Evolutionary conservation across 768 basidiomycete species (phyloP).

Genomic region (Lentinula aciculospora): DNA sequence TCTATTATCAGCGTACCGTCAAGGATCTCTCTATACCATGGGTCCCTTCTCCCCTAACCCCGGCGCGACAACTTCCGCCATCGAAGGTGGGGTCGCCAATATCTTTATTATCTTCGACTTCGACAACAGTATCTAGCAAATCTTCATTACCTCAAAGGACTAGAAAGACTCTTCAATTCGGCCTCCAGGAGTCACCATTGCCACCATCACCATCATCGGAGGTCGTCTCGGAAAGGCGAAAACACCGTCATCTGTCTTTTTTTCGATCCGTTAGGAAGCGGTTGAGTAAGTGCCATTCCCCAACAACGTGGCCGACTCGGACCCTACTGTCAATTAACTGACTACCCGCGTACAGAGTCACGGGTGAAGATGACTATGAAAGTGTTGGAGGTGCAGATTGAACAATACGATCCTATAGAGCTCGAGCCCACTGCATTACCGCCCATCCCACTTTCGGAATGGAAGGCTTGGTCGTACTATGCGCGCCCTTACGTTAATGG

Average conservation of each 20-base stretch:
- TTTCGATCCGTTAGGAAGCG: background rate
- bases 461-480: constrained; percentile 53
- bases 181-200: background rate
- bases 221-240: background rate
- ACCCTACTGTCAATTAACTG: background rate
- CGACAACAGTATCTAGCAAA: background rate
- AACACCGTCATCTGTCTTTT: background rate
- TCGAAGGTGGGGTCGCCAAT: background rate
- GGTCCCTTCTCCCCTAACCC: constrained; percentile 13
- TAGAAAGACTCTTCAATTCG: background rate
- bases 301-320: background rate
- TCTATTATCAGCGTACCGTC: constrained; percentile 13
- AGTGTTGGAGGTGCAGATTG: constrained; percentile 6
- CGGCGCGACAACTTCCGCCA: constrained; percentile 2
- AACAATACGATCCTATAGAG: constrained; percentile 9
- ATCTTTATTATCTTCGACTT: constrained; percentile 4
- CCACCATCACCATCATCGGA: background rate
- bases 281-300: background rate
- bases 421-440: constrained; percentile 17
- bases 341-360: background rate
- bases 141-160: background rate
- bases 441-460: constrained; percentile 30
- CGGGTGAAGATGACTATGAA: background rate
- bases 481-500: constrained; percentile 39
- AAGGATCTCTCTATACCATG: constrained; percentile 14